These are phyloP conservation scores for Aspergillus alliaceus DNA, from an alignment of 2,329 filamentous ascomycete genomes.

Conservation along the genomic window DNA sequence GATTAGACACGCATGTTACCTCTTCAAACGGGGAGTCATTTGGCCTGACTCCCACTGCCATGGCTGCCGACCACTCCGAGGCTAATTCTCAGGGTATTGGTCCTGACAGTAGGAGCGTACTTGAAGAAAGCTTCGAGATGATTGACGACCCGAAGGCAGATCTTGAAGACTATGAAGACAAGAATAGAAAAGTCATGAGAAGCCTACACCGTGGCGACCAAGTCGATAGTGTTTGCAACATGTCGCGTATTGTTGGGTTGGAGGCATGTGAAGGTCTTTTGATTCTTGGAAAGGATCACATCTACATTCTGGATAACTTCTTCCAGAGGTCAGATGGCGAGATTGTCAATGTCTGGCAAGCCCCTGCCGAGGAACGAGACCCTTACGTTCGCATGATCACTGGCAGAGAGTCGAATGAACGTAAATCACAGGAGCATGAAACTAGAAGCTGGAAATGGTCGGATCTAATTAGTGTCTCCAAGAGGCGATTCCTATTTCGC, in stretches of 20 bases:
- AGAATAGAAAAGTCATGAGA: constrained; percentile 96
- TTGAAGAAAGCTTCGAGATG: constrained; percentile 93
- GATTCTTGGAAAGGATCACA: constrained; percentile 84
- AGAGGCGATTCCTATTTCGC: constrained; percentile 89
- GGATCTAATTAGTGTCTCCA: constrained; percentile 92
- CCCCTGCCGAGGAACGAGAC: constrained; percentile 86
- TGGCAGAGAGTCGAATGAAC: constrained; percentile 65
- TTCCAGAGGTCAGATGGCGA: constrained; percentile 94
- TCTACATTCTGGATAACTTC: constrained; percentile 95
- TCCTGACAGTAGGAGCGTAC: constrained; percentile 41
- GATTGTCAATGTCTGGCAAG: constrained; percentile 95
- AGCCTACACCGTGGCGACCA: constrained; percentile 86
- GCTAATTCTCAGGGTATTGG: constrained; percentile 31
- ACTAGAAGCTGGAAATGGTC: constrained; percentile 91
- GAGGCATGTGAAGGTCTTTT: constrained; percentile 92
- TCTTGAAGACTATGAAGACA: constrained; percentile 88
- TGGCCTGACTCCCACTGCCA: constrained; percentile 33
- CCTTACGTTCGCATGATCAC: constrained; percentile 94
- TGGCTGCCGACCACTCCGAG: constrained; percentile 34
- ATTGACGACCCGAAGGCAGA: constrained; percentile 89
- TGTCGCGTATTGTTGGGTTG: constrained; percentile 88
- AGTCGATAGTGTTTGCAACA: constrained; percentile 91
- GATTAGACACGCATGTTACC: constrained; percentile 47
- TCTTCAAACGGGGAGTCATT: constrained; percentile 44
- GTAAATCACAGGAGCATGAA: constrained; percentile 68